Evolutionary conservation across 352 stramenopile species (phyloP), one percentile per base, ranked within the genome.

Genomic region (Pythium coloratum): DNA sequence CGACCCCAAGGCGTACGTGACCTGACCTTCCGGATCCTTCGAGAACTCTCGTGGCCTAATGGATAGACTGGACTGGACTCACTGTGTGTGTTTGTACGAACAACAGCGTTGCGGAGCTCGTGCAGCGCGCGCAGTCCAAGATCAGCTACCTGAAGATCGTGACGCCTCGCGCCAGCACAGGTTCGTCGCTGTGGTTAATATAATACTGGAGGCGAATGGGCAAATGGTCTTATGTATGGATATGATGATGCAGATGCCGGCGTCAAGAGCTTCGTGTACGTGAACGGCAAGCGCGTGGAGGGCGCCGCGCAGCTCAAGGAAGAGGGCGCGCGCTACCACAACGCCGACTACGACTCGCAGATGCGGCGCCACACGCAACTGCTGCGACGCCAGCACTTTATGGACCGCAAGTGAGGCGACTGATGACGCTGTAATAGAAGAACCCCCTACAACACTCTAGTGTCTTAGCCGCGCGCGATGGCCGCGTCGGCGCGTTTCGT

Each of bases 121-220:
- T 96, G 46, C 79, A 90, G 67, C 86, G 84, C 60, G 88, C 88
- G 42, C 88, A 96, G 71, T 89, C 88, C 47, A 90, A 86, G 20
- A 83, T 95, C 55, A 76, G 84, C 13, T 96, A 89, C 71, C 55
- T 96, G 53, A 96, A 94, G 80, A 94, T 96, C 70, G 82, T 96
- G 24, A 92, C 88, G 30, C 88, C 86, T 10, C 86, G 85, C 49
- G 65, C 67, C n/a, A 71, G 77, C 7, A 72, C 83, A 3, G 76
- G 84, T 92, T 55, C 32, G 76, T 74, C 8, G 8, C 4, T 14
- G 24, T 44, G 9, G 12, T 59, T 18, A 66, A 51, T 20, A 42
- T 26, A 24, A 62, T 5, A 36, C 2, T 64, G 12, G 24, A 59
- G 12, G 13, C 20, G 46, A 26, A 40, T 36, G 3, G 13, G 34